Evolutionary conservation across 2,329 filamentous ascomycete genomes (phyloP).

Genomic region (Sporothrix phasma): DNA sequence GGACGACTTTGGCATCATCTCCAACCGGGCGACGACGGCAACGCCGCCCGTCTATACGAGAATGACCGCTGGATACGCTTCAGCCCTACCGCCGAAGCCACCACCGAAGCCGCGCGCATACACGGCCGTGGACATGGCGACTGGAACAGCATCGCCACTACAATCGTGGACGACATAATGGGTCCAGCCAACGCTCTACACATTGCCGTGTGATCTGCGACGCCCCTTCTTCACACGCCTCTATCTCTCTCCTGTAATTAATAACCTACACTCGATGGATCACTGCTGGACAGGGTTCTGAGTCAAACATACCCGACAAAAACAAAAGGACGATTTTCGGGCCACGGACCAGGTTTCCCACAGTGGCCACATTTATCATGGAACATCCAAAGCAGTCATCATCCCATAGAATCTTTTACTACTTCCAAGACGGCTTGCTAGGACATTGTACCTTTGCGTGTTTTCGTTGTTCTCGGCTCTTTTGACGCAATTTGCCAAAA

Average conservation of each 20-base stretch:
- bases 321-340: background rate
- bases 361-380: background rate
- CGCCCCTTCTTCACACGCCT: background rate
- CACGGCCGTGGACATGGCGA: background rate
- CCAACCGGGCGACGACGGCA: background rate
- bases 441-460: background rate
- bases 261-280: background rate
- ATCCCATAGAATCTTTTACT: background rate
- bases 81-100: background rate
- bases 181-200: background rate
- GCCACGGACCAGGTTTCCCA: background rate
- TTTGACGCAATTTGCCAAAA: background rate
- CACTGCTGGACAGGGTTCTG: constrained; percentile 1
- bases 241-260: too few relatives aligned
- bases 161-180: constrained; percentile 15
- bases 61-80: background rate
- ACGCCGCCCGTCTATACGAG: background rate
- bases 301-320: background rate
- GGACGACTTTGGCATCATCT: background rate
- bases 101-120: background rate
- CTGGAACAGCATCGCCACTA: constrained; percentile 16
- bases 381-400: background rate
- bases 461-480: background rate
- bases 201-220: background rate
- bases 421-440: background rate